Evolutionary conservation across 2,329 filamentous ascomycete genomes (phyloP).

Genomic region (Pyrenochaeta sp.): DNA sequence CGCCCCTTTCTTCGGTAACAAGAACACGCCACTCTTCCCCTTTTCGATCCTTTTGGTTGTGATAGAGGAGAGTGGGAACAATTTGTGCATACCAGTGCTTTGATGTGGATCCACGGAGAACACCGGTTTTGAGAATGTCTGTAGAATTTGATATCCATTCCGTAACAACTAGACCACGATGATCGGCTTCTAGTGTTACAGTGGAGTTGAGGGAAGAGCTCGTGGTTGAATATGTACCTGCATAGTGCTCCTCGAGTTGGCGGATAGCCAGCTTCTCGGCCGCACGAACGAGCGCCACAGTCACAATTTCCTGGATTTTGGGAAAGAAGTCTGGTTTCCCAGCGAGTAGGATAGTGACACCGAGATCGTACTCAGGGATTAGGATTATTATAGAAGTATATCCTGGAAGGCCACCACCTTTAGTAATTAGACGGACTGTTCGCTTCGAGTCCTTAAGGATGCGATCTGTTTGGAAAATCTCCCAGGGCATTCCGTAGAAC

Average conservation of each 20-base stretch:
- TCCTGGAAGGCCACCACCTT: conserved; percentile 54
- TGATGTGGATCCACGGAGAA: conserved; percentile 2
- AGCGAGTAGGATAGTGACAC: conserved; percentile 53
- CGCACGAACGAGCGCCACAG: conserved; percentile 37
- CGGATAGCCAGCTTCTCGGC: conserved; percentile 44
- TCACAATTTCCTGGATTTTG: conserved; percentile 40
- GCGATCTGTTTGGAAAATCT: conserved; percentile 54
- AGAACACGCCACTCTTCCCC: conserved; percentile 50
- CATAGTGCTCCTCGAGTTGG: conserved; percentile 37
- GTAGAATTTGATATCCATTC: conserved; percentile 42
- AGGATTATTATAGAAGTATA: conserved; percentile 53
- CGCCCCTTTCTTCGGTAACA: conserved; percentile 19
- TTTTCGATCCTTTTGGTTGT: conserved; percentile 29
- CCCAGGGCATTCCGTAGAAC: conserved; percentile 60
- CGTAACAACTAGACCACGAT: conserved; percentile 39
- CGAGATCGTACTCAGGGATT: conserved; percentile 55
- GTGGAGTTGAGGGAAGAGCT: conserved; percentile 35
- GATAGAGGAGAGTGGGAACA: conserved; percentile 38
- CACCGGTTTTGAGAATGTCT: conserved; percentile 23
- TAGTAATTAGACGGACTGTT: conserved; percentile 56
- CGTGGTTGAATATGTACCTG: conserved; percentile 33
- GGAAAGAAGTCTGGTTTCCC: conserved; percentile 31
- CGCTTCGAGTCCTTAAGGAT: conserved; percentile 48
- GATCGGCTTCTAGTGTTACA: conserved; percentile 32
- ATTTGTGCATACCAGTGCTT: conserved; percentile 29